These are phyloP conservation scores for Boletus sp. DNA, from an alignment of 768 basidiomycete species.

Conservation along the genomic window DNA sequence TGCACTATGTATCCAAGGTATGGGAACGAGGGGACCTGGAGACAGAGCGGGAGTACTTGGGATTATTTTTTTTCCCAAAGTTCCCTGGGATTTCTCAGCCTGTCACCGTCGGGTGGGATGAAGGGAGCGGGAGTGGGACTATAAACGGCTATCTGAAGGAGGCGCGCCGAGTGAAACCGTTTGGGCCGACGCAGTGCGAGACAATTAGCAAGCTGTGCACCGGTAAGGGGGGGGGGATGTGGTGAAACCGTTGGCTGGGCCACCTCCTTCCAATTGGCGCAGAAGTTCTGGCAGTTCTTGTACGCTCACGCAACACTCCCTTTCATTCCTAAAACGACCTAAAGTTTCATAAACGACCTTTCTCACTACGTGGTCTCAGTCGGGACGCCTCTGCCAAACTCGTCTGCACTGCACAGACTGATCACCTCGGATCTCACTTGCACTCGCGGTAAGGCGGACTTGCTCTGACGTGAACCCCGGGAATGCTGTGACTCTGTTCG, in stretches of 20 bases:
- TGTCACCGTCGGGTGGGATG: not conserved
- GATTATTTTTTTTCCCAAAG: not conserved
- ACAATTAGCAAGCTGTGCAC: slow-evolving; percentile 19
- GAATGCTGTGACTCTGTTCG: slow-evolving; percentile 30
- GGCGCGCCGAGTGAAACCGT: slow-evolving; percentile 3
- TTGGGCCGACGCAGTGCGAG: not conserved
- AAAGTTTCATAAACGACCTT: slow-evolving; percentile 33
- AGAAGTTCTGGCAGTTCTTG: not conserved
- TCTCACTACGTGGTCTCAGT: slow-evolving; percentile 25
- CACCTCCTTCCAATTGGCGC: slow-evolving; percentile 17
- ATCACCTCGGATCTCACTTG: slow-evolving; percentile 35
- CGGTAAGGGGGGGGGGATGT: slow-evolving; percentile 1
- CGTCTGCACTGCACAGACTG: slow-evolving; percentile 26
- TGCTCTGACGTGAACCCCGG: slow-evolving; percentile 31
- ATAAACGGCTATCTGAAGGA: slow-evolving; percentile 28
- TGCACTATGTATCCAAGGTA: not conserved
- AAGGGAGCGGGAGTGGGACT: slow-evolving; percentile 1
- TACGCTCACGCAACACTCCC: slow-evolving; percentile 14
- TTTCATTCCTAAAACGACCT: slow-evolving; percentile 32
- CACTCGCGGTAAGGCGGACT: slow-evolving; percentile 20
- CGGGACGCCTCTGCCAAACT: slow-evolving; percentile 34
- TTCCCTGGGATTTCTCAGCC: not conserved
- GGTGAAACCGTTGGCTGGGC: not conserved
- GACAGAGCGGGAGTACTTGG: not conserved
- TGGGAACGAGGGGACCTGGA: not conserved